These are phyloP conservation scores for Dentipellis fragilis DNA, from an alignment of 768 basidiomycete genomes.

Conservation along the genomic window DNA sequence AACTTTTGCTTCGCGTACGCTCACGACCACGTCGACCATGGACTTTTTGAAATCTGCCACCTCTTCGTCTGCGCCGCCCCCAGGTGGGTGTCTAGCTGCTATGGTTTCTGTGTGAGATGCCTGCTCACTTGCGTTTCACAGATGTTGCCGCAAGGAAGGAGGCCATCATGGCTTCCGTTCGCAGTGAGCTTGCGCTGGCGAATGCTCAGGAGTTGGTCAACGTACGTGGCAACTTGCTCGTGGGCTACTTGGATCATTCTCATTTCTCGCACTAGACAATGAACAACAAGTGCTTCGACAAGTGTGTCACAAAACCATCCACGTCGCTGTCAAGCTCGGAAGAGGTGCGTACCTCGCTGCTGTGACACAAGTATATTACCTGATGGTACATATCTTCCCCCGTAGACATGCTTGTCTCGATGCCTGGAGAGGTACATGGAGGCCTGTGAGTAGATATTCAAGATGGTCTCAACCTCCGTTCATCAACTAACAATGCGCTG, in stretches of 20 bases:
- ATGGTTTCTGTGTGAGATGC: too few relatives aligned
- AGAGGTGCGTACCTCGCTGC: constrained; percentile 37
- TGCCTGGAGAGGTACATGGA: constrained; percentile 82
- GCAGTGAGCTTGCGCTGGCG: constrained; percentile 57
- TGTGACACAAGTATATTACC: neutral
- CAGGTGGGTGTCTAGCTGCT: constrained; percentile 13
- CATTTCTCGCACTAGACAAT: constrained; percentile 43
- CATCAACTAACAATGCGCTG: constrained; percentile 1
- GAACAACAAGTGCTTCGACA: constrained; percentile 67
- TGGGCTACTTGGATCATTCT: neutral
- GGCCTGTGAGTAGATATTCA: constrained; percentile 51
- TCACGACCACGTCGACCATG: constrained; percentile 25
- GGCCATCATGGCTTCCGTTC: constrained; percentile 50
- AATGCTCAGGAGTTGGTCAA: constrained; percentile 80
- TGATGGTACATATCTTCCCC: neutral
- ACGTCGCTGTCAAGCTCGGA: constrained; percentile 59
- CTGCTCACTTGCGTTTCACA: constrained; percentile 6
- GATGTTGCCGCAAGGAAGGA: constrained; percentile 31
- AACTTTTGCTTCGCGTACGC: neutral
- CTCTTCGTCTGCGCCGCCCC: constrained; percentile 19
- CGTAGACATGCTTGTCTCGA: constrained; percentile 60
- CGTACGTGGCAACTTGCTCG: constrained; percentile 27
- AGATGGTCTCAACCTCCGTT: neutral
- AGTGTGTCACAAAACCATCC: constrained; percentile 71
- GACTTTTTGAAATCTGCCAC: constrained; percentile 34